Conservation (phyloP, 148 eudicot species). For the Cornus controversa region DNA sequence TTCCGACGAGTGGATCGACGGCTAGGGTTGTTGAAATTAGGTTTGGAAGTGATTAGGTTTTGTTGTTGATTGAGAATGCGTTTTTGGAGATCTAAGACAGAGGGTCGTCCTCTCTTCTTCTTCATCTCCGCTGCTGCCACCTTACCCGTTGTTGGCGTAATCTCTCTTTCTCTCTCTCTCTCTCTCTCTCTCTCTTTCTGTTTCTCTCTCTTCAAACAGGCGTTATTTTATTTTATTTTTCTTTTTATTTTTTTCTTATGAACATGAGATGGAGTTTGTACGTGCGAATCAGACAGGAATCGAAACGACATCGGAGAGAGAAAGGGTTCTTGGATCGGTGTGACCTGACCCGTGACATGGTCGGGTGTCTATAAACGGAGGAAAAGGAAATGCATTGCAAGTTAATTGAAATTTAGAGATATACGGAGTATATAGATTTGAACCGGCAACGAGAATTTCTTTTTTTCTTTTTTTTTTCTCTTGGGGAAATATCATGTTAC, state of each 20-base stretch:
- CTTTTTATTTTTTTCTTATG: background rate
- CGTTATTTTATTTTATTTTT: constrained; percentile 11
- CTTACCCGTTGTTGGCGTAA: constrained; percentile 18
- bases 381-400: no score
- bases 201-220: constrained; percentile 24
- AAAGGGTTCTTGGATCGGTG: background rate
- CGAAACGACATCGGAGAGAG: background rate
- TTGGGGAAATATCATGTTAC: no score
- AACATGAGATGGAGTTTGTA: background rate
- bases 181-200: background rate
- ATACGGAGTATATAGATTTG: no score
- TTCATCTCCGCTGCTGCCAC: constrained; percentile 31
- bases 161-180: constrained; percentile 12
- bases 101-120: constrained; percentile 73
- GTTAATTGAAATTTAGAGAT: no score
- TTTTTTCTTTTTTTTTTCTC: no score
- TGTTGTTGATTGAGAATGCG: constrained; percentile 31
- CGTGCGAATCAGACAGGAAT: constrained; percentile 14
- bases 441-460: no score
- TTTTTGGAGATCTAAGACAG: constrained; percentile 43
- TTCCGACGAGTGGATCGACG: constrained; percentile 48
- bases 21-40: constrained; percentile 16
- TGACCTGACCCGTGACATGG: background rate
- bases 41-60: constrained; percentile 18
- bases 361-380: no score